Conservation (phyloP, 768 basidiomycete genomes). For the Auricularia sp. region DNA sequence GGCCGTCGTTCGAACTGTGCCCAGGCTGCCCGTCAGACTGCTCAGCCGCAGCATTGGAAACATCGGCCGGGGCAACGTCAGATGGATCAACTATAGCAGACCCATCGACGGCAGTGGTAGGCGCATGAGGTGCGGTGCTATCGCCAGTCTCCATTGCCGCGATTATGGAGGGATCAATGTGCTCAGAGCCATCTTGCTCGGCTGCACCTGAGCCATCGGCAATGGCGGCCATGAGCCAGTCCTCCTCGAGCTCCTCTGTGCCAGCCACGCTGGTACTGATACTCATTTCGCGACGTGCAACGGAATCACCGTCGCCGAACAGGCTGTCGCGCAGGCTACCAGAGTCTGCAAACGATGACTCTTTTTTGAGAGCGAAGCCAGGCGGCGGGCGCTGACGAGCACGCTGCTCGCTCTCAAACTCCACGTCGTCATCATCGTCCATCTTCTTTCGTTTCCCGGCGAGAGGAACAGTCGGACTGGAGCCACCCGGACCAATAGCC, state of each 20-base stretch:
- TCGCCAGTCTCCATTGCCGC: no score
- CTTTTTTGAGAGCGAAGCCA: neutral
- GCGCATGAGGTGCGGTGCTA: no score
- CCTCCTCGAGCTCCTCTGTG: conserved; percentile 53
- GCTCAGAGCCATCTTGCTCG: conserved; percentile 11
- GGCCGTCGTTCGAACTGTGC: conserved; percentile 15
- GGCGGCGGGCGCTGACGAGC: neutral
- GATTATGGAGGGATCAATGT: conserved; percentile 12
- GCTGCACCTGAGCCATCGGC: conserved; percentile 57
- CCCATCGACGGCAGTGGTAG: no score
- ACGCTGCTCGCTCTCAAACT: conserved; percentile 19
- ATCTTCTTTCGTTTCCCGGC: conserved; percentile 85
- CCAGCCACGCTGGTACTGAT: conserved; percentile 20
- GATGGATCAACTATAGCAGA: no score
- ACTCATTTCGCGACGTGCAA: conserved; percentile 1
- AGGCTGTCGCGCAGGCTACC: neutral
- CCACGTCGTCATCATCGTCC: conserved; percentile 66
- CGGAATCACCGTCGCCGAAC: neutral
- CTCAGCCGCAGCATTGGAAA: no score
- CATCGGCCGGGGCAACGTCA: no score
- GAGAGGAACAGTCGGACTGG: conserved; percentile 44
- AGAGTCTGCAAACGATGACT: neutral
- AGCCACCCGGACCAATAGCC: conserved; percentile 37
- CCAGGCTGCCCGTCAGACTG: conserved; percentile 18
- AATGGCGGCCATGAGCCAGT: conserved; percentile 87